A percentile compares a stretch with the other conserved stretches of the same genome.
Conservation (phyloP, 352 stramenopile genomes). For the Phytophthora vignae region DNA sequence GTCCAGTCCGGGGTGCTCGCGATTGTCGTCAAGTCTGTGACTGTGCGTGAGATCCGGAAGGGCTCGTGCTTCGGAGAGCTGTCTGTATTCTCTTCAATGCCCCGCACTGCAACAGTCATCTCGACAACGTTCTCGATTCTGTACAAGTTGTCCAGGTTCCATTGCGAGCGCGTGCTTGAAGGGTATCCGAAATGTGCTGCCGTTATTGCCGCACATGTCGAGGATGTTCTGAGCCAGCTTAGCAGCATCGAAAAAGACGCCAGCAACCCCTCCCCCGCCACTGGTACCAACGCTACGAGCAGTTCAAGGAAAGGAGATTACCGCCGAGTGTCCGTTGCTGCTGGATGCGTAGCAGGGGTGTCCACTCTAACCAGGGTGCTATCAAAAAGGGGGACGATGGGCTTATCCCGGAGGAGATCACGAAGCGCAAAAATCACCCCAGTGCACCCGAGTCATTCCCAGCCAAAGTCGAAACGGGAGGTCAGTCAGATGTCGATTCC, state of each 20-base stretch:
- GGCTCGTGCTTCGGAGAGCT: background rate
- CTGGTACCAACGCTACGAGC: background rate
- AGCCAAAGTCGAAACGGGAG: background rate
- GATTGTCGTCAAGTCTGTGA: background rate
- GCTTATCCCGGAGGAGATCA: background rate
- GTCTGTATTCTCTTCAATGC: background rate
- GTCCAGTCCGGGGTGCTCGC: background rate
- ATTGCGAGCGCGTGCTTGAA: background rate
- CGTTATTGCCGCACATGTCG: slow-evolving; percentile 15
- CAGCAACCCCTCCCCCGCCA: background rate
- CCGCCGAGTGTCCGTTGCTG: background rate
- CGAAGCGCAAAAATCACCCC: background rate
- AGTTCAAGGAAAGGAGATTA: background rate
- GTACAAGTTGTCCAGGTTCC: background rate
- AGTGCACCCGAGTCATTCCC: background rate
- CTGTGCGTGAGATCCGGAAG: background rate
- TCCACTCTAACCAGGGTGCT: background rate
- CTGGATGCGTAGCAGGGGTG: slow-evolving; percentile 2
- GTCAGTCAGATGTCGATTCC: background rate
- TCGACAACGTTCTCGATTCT: background rate
- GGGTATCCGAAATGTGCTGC: background rate
- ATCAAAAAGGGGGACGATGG: slow-evolving; percentile 47
- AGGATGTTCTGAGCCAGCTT: background rate
- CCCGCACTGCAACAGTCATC: background rate
- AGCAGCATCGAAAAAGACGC: background rate